phyloP scores from a whole-genome alignment of 768 basidiomycete species.

The Lactarius evosmus region DNA sequence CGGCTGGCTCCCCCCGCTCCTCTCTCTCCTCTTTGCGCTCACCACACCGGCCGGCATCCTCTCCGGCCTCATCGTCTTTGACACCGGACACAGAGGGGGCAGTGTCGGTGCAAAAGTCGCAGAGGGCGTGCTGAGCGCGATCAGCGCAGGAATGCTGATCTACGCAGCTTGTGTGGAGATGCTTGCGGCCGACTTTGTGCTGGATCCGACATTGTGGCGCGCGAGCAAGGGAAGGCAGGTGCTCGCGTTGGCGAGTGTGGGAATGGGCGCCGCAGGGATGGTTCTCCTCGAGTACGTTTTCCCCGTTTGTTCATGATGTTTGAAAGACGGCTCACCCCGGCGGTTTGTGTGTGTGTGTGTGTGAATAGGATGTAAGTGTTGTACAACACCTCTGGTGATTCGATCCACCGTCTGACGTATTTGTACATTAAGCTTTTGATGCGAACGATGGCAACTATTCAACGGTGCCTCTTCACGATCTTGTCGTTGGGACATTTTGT shows the following conservation, averaged over 20 bases:
- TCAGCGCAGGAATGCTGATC: conserved; percentile 80
- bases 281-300: conserved; percentile 47
- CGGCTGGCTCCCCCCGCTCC: conserved; percentile 44
- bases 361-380: neutral
- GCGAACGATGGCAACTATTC: neutral
- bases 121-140: conserved; percentile 76
- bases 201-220: conserved; percentile 55
- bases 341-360: neutral
- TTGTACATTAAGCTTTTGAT: neutral
- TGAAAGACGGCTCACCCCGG: neutral
- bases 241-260: conserved; percentile 57
- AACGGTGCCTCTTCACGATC: neutral
- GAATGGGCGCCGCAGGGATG: conserved; percentile 63
- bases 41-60: conserved; percentile 71
- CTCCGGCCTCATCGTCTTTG: conserved; percentile 52
- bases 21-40: conserved; percentile 64
- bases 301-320: neutral
- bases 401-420: neutral
- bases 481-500: neutral
- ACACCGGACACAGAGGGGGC: conserved; percentile 34
- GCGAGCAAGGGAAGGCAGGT: conserved; percentile 42
- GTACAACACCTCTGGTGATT: neutral
- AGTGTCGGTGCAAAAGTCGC: conserved; percentile 49
- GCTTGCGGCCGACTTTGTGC: conserved; percentile 83
- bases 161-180: conserved; percentile 85